A percentile compares a stretch with the other conserved stretches of the same genome.
phyloP scores from a whole-genome alignment of 495 filamentous ascomycete genomes.

The Letharia columbiana region DNA sequence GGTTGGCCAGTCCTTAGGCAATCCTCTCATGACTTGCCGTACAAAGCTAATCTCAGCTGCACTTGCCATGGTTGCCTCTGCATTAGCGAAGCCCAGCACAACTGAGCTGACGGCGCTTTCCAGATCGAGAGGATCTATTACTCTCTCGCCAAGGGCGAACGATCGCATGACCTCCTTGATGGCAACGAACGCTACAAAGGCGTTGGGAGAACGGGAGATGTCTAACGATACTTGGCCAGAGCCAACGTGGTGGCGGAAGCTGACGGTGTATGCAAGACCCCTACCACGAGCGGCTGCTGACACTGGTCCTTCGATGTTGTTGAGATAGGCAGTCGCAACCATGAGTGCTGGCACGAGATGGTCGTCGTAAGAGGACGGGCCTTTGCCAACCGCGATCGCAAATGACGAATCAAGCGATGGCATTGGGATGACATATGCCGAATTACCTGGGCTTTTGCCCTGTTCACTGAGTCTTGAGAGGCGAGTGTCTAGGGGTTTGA shows the following conservation, averaged over 20 bases:
- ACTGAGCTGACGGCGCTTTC: slow-evolving; percentile 88
- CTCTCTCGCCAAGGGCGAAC: slow-evolving; percentile 48
- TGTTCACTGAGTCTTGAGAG: slow-evolving; percentile 58
- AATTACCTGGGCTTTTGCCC: slow-evolving; percentile 61
- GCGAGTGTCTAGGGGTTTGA: slow-evolving; percentile 52
- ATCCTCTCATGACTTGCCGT: slow-evolving; percentile 63
- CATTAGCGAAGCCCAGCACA: slow-evolving; percentile 73
- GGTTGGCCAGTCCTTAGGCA: slow-evolving; percentile 71
- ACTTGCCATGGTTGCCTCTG: slow-evolving; percentile 70
- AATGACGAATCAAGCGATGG: slow-evolving; percentile 90
- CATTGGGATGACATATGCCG: slow-evolving; percentile 79
- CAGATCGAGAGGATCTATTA: slow-evolving; percentile 71
- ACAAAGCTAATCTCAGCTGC: slow-evolving; percentile 79
- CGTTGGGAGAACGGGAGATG: slow-evolving; percentile 83
- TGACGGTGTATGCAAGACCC: slow-evolving; percentile 81
- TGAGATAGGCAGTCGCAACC: slow-evolving; percentile 82
- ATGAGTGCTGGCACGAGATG: slow-evolving; percentile 73
- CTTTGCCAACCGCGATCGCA: slow-evolving; percentile 62
- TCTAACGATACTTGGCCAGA: slow-evolving; percentile 70
- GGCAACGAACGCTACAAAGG: slow-evolving; percentile 74
- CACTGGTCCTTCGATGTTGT: slow-evolving; percentile 86
- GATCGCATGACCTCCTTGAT: slow-evolving; percentile 66
- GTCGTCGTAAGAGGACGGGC: slow-evolving; percentile 65
- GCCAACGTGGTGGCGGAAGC: slow-evolving; percentile 65
- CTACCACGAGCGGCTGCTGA: slow-evolving; percentile 88